A percentile compares a stretch with the other conserved stretches of the same genome.
phyloP scores from a whole-genome alignment of 2,329 filamentous ascomycete genomes.

The Sordariomycetes sp. region DNA sequence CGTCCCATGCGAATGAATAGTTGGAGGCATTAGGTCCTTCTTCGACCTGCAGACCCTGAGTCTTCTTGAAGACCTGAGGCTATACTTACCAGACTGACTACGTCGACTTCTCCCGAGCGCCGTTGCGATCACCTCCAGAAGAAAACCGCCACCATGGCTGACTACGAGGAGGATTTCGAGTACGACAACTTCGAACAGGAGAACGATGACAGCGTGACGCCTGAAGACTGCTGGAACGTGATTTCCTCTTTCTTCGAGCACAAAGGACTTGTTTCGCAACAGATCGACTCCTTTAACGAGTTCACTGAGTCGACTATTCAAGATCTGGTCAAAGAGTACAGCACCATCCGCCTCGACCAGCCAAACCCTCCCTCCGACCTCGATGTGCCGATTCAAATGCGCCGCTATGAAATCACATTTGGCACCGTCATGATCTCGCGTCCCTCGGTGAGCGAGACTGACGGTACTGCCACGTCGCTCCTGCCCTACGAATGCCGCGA shows the following conservation, averaged over 20 bases:
- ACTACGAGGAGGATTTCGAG: conserved; percentile 48
- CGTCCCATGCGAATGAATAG: neutral
- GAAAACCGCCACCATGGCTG: conserved; percentile 34
- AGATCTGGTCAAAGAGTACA: conserved; percentile 87
- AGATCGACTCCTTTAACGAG: conserved; percentile 97
- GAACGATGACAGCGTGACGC: conserved; percentile 66
- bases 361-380: conserved; percentile 70
- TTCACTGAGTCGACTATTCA: conserved; percentile 93
- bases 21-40: conserved; percentile 1
- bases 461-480: conserved; percentile 77
- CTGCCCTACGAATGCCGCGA: conserved; percentile 92
- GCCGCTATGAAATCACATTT: conserved; percentile 92
- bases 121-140: neutral
- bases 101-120: neutral
- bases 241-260: conserved; percentile 95
- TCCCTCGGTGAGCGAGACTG: conserved; percentile 86
- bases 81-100: too few species aligned
- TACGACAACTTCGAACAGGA: conserved; percentile 65
- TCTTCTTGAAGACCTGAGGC: too few species aligned
- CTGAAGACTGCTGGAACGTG: conserved; percentile 97
- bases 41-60: too few species aligned
- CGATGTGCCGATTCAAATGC: conserved; percentile 73
- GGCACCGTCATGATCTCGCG: conserved; percentile 81
- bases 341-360: conserved; percentile 85
- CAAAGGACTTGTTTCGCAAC: conserved; percentile 93